Evolutionary conservation across 2,329 filamentous ascomycete species (phyloP), one percentile per base, ranked within the genome.

Genomic region (Metarhizium humberi): DNA sequence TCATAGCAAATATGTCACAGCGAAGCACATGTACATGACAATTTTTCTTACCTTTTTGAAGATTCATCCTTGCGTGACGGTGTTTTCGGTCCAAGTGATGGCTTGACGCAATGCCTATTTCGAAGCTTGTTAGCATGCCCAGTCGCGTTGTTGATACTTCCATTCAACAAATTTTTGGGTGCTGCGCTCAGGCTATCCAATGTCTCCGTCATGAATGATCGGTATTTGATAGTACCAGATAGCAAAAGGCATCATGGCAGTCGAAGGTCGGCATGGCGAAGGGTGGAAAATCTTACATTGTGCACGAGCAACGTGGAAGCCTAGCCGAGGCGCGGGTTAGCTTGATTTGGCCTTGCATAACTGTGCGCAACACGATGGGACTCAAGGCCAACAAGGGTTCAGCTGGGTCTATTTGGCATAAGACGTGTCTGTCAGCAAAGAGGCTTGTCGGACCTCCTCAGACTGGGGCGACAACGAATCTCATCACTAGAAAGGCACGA

Each of bases 331-430:
- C 50, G 47, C 14, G 51, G 54, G 50, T 56, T 43, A 56, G 55
- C 55, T 56, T n/a, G 7, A 20, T 46, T 53, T n/a, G 20, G 16
- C 38, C 18, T 34, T 10, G 25, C 11, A 13, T 6, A 32, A 11
- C 2, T 40, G 11, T 45, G 32, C 14, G 16, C 8, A 36, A 48
- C 14, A 42, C 3, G 34, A 34, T 2, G 3, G 32, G 25, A 3
- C 20, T 13, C 45, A 30, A 32, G 7, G 25, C 45, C 13, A 32
- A 40, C 42, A 43, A 36, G 34, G 40, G 49, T 69, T 78, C 75
- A 78, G 76, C 67, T 62, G 67, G 64, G 75, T 80, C 77, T 76
- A 71, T 78, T 80, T 81, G 78, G 78, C 75, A 71, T 72, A 75
- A 75, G 77, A 80, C 77, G 63, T 73, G 78, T 77, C 73, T 71